Percentiles rank a stretch among this genome's conserved stretches.
phyloP scores from a whole-genome alignment of 345 rosid genomes.

The Populus pruinosa region DNA sequence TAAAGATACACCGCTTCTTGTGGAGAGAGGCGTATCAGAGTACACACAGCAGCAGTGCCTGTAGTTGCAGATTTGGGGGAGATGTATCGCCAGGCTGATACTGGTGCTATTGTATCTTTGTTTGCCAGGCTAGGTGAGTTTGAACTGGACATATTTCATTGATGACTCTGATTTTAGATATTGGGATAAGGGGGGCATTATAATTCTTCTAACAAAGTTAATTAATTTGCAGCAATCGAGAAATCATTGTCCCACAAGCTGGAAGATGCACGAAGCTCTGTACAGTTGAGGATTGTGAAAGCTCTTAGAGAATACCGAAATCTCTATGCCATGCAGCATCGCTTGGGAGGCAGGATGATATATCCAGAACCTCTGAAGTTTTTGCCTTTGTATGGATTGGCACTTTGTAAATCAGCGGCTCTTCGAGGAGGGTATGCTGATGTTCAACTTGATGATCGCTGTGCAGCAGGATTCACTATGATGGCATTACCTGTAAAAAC shows the following conservation, averaged over 20 bases:
- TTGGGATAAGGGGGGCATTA: slow-evolving; percentile 6
- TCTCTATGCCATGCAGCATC: slow-evolving; percentile 91
- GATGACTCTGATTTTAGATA: slow-evolving; percentile 14
- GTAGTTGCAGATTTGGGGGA: slow-evolving; percentile 89
- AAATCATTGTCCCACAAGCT: slow-evolving; percentile 77
- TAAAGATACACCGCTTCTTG: slow-evolving; percentile 96
- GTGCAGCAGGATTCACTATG: slow-evolving; percentile 92
- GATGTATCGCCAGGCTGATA: slow-evolving; percentile 95
- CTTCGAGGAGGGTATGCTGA: slow-evolving; percentile 93
- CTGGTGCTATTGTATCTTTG: slow-evolving; percentile 80
- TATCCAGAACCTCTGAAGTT: slow-evolving; percentile 89
- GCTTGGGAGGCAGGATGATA: slow-evolving; percentile 87
- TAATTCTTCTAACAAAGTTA: slow-evolving; percentile 15
- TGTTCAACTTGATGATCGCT: slow-evolving; percentile 83
- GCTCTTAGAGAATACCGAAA: slow-evolving; percentile 88
- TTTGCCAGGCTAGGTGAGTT: slow-evolving; percentile 76
- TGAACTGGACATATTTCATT: slow-evolving; percentile 9
- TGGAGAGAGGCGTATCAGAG: slow-evolving; percentile 98
- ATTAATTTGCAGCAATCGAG: slow-evolving; percentile 75
- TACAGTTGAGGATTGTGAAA: slow-evolving; percentile 82
- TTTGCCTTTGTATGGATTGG: slow-evolving; percentile 79
- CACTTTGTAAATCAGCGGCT: slow-evolving; percentile 74
- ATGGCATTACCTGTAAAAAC: slow-evolving; percentile 90
- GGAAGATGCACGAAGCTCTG: slow-evolving; percentile 80
- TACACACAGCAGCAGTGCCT: slow-evolving; percentile 89